These are phyloP conservation scores for Amylocarpus encephaloides DNA, from an alignment of 2,329 filamentous ascomycete genomes.

Conservation along the genomic window DNA sequence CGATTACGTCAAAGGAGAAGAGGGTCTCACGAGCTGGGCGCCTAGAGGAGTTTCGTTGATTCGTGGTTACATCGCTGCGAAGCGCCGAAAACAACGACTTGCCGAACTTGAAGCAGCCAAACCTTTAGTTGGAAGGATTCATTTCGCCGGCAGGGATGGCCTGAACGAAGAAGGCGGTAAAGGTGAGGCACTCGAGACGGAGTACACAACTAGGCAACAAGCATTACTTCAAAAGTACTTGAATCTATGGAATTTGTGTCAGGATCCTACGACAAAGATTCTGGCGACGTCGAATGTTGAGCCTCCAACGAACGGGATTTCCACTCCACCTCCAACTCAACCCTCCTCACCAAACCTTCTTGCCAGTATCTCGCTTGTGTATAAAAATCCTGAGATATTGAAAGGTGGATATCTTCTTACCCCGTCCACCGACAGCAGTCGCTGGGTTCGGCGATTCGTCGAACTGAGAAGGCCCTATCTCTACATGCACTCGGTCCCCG, in stretches of 20 bases:
- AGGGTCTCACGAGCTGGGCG: conserved; percentile 75
- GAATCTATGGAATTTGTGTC: conserved; percentile 30
- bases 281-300: conserved; percentile 57
- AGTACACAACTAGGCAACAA: conserved; percentile 30
- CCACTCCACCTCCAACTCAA: conserved; percentile 26
- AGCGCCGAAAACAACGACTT: conserved; percentile 66
- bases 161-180: conserved; percentile 28
- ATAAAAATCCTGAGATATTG: conserved; percentile 73
- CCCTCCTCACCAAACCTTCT: conserved; percentile 57
- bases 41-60: conserved; percentile 86
- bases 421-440: conserved; percentile 71
- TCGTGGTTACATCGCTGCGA: conserved; percentile 73
- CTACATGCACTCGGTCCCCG: conserved; percentile 76
- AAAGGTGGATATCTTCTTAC: conserved; percentile 86
- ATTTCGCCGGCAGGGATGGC: conserved; percentile 26
- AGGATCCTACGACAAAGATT: conserved; percentile 38
- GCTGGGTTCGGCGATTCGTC: conserved; percentile 89
- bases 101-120: conserved; percentile 75
- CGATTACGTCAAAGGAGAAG: conserved; percentile 95
- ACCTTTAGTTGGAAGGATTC: conserved; percentile 55
- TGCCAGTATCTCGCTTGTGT: conserved; percentile 68
- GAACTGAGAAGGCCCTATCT: conserved; percentile 88
- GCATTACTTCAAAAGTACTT: conserved; percentile 37
- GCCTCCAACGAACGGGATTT: conserved; percentile 60
- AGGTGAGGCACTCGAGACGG: conserved; percentile 2